Base-by-base conservation (phyloP, 495 filamentous ascomycete species). In the Haplographium delicatum region DNA sequence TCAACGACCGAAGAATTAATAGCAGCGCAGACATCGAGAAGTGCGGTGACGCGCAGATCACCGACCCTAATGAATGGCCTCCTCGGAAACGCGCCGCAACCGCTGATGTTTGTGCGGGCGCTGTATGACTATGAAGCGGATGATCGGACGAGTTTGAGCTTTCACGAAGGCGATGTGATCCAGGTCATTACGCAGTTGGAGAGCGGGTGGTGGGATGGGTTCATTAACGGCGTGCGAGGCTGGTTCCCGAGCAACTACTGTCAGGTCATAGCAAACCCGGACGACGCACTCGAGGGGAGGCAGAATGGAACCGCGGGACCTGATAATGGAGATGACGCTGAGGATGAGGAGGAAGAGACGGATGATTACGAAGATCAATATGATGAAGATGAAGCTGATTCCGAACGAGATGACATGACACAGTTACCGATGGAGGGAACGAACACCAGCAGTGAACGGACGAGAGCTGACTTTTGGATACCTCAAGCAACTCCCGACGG, bases 231-330 rank as follows among this genome's bases (percentile, higher is more conserved):
- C 38, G 82, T 91, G 50, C 82, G 93, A 56, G 93, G 93, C 47
- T 98, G 93, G 93, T 98, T 98, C 70, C 93, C 93, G 6, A 97
- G 93, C 75, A 98, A 98, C 65, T 98, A 98, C 69, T 97, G 93
- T 69, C 78, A 84, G 46, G 78, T 93, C 33, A 86, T 96, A 60
- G 71, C 82, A 19, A 85, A 83, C 59, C 75, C 80, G 34, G 81
- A 86, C 41, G 87, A 94, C 50, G 62, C 72, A 28, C 16, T 48
- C 22, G 52, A 71, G 33, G 78, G 75, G 38, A 72, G 72, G 51
- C 75, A 75, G 45, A 64, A 59, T 50, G 55, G 41, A 16, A 1
- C 26, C 7, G 19, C 25, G 16, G 43, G 26, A 2, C 26, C 44
- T 24, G 16, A 20, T 4, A 50, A 57, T 18, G 53, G 47, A 13